Base-by-base conservation (phyloP, 139 green algal species). In the Medakamo hakoo region DNA sequence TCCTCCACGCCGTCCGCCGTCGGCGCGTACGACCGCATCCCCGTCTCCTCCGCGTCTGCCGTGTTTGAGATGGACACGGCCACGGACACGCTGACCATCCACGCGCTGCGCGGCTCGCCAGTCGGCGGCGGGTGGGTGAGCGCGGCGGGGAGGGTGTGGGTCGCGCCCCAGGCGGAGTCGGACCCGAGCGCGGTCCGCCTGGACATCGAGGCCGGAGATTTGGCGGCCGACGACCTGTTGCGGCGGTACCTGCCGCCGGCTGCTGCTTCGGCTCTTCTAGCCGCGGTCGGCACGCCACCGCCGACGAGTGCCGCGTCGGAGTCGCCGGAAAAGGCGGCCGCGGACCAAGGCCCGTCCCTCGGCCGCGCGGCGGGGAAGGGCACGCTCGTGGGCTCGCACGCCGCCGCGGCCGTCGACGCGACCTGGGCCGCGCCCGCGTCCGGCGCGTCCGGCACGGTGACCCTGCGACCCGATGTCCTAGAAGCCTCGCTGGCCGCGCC, bases 21-120 rank as follows among this genome's bases (percentile, higher is more conserved):
- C 24, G 90, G 58, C 0, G 87, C 82, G 2, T 98, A 94, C 48
- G 92, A 98, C 79, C 79, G 77, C 22, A 62, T 84, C 20, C 74
- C 80, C 31, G 49, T 90, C 20, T 26, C 30, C 27, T 62, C 64
- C 0, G 86, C 77, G 4, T 77, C 62, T 21, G 80, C 67, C 0
- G 81, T 94, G 2, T 97, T 95, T 73, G 88, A 83, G 2, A 76
- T 96, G 59, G 82, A 95, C 78, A 93, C 81, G 20, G 65, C 75
- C 22, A 81, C 72, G 0, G 72, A 91, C 70, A 77, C 81, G 63
- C 84, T 94, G 71, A 73, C 77, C 5, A 76, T 91, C 66, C 80
- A 90, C 65, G n/a, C 58, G 2, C 20, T 61, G 61, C 57, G 85
- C 62, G 86, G 73, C 0, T 61, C 76, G 30, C 86, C 87, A 0